These are phyloP conservation scores for Metahyphopichia silvanorum DNA, from an alignment of 805 yeast genomes.

Conservation along the genomic window DNA sequence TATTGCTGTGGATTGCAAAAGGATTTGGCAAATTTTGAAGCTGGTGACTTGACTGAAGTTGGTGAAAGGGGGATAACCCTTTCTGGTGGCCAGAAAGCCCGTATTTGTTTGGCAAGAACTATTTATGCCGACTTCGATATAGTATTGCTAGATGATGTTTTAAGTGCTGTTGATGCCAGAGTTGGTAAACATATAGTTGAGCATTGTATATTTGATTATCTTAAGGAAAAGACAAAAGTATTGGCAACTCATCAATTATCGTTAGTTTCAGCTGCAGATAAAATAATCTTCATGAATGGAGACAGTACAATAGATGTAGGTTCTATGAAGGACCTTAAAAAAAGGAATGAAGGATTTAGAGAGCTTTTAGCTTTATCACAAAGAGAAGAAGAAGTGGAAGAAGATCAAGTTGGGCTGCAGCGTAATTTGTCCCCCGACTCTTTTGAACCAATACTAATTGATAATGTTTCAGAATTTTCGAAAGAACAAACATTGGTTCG, in stretches of 20 bases:
- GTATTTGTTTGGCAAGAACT: constrained; percentile 76
- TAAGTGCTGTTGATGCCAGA: constrained; percentile 83
- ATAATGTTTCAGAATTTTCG: not conserved
- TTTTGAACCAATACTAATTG: not conserved
- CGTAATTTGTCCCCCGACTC: too few species aligned
- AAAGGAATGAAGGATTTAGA: constrained; percentile 31
- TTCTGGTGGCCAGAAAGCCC: constrained; percentile 89
- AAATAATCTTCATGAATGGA: constrained; percentile 64
- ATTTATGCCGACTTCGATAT: constrained; percentile 70
- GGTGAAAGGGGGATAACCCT: constrained; percentile 85
- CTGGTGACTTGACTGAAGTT: constrained; percentile 75
- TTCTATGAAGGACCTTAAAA: constrained; percentile 49
- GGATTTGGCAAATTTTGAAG: constrained; percentile 66
- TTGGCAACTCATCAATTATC: constrained; percentile 85
- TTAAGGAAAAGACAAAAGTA: constrained; percentile 60
- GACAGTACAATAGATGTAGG: constrained; percentile 64
- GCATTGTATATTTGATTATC: constrained; percentile 59
- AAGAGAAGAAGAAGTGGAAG: not conserved
- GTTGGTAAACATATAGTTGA: constrained; percentile 80
- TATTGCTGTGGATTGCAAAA: constrained; percentile 63
- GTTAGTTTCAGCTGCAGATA: constrained; percentile 64
- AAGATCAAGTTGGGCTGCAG: not conserved
- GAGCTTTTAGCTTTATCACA: constrained; percentile 37
- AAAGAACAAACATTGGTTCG: not conserved
- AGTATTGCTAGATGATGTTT: constrained; percentile 70